A percentile compares a stretch with the other conserved stretches of the same genome.
phyloP scores from a whole-genome alignment of 768 basidiomycete species.

The Termitomyces sp. region DNA sequence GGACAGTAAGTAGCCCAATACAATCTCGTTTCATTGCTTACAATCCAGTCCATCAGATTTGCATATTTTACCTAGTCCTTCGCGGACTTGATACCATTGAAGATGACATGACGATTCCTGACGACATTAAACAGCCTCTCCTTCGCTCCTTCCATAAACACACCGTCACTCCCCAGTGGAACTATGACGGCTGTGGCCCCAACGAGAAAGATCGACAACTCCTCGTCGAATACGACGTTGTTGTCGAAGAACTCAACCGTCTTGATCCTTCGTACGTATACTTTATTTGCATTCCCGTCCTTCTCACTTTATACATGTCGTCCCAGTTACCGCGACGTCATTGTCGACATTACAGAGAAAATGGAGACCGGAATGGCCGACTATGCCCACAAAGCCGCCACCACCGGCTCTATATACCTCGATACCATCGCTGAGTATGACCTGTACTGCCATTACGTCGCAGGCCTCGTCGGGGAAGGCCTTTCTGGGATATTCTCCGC shows the following conservation, averaged over 20 bases:
- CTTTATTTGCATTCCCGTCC: not conserved
- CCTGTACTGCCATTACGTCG: slow-evolving; percentile 98
- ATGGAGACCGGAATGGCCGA: slow-evolving; percentile 97
- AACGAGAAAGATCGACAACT: slow-evolving; percentile 86
- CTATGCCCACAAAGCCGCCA: slow-evolving; percentile 78
- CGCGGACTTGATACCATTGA: slow-evolving; percentile 96
- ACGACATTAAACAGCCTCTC: slow-evolving; percentile 79
- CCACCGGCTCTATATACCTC: slow-evolving; percentile 65
- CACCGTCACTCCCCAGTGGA: slow-evolving; percentile 82
- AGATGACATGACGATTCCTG: slow-evolving; percentile 95
- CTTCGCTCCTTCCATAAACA: slow-evolving; percentile 79
- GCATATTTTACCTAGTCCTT: slow-evolving; percentile 91
- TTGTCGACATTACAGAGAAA: slow-evolving; percentile 76
- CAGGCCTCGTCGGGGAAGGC: slow-evolving; percentile 95
- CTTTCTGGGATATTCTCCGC: slow-evolving; percentile 84
- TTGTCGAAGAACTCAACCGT: slow-evolving; percentile 74
- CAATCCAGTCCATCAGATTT: slow-evolving; percentile 50
- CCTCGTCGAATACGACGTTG: slow-evolving; percentile 74
- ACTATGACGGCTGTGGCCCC: slow-evolving; percentile 74
- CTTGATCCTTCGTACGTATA: slow-evolving; percentile 56
- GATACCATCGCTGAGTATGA: slow-evolving; percentile 83
- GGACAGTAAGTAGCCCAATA: slow-evolving; percentile 61
- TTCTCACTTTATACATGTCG: slow-evolving; percentile 3
- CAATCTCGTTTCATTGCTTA: not conserved
- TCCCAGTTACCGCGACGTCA: slow-evolving; percentile 67